These are phyloP conservation scores for Pelargonium myrrhifolium DNA, from an alignment of 441 rosid species.

Conservation along the genomic window DNA sequence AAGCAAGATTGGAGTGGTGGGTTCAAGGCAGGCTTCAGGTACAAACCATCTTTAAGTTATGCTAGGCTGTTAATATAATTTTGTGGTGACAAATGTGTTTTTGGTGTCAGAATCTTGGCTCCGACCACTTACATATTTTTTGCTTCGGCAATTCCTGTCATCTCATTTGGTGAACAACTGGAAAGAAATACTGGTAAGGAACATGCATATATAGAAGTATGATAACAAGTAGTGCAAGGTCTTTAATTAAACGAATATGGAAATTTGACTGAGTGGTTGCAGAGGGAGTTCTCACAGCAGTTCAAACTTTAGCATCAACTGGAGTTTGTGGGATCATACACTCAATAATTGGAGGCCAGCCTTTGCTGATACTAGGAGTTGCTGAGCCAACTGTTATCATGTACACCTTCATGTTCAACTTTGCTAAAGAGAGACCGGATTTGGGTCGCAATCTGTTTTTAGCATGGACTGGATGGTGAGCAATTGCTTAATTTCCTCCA, in stretches of 20 bases:
- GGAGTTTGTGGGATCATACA: conserved; percentile 67
- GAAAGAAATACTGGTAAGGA: conserved; percentile 54
- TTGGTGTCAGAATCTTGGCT: neutral
- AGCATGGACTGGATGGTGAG: conserved; percentile 59
- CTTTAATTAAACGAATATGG: neutral
- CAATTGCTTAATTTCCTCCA: conserved; percentile 9
- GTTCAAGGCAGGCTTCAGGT: conserved; percentile 47
- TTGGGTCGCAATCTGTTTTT: conserved; percentile 61
- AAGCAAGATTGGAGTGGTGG: conserved; percentile 63
- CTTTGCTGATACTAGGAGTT: conserved; percentile 70
- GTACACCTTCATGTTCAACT: conserved; percentile 44
- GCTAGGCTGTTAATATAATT: neutral
- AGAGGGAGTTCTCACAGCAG: conserved; percentile 69
- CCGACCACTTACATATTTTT: conserved; percentile 49
- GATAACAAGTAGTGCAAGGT: neutral
- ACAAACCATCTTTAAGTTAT: neutral
- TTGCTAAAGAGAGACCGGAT: conserved; percentile 48
- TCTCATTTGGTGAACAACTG: conserved; percentile 74
- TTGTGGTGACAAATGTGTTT: neutral
- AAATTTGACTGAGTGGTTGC: neutral
- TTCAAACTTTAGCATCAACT: conserved; percentile 71
- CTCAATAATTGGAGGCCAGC: conserved; percentile 66
- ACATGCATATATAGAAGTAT: neutral
- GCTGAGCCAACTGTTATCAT: conserved; percentile 78
- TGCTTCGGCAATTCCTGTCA: conserved; percentile 76